Percentiles rank a stretch among this genome's conserved stretches.
These are phyloP conservation scores for Suhomyces emberorum DNA, from an alignment of 805 yeast species.

Conservation along the genomic window DNA sequence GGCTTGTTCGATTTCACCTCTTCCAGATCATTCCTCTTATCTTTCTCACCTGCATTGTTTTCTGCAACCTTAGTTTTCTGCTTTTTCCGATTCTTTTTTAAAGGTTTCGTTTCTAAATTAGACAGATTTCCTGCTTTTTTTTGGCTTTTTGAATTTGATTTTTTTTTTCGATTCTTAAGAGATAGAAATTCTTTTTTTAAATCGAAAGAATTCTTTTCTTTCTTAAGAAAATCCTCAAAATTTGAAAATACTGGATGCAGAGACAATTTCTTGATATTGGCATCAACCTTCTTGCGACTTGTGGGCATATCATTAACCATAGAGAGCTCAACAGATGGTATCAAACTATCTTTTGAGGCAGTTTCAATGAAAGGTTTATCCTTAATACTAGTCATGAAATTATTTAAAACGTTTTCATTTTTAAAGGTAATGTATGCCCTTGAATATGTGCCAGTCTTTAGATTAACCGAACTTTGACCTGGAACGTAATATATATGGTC, in stretches of 20 bases:
- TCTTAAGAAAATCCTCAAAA: conserved; percentile 16
- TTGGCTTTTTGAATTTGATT: too few relatives aligned
- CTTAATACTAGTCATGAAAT: conserved; percentile 10
- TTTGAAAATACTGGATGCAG: conserved; percentile 14
- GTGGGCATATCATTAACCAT: conserved; percentile 30
- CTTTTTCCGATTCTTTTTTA: too few relatives aligned
- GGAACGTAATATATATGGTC: conserved; percentile 17
- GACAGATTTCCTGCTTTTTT: too few relatives aligned
- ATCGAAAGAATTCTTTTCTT: conserved; percentile 10
- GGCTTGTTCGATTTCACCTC: conserved; percentile 2
- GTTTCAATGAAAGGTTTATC: conserved; percentile 24
- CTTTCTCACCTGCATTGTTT: conserved; percentile 3
- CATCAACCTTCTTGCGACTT: too few relatives aligned
- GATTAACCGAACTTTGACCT: conserved; percentile 19
- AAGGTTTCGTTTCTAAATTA: too few relatives aligned
- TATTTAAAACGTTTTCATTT: conserved; percentile 6
- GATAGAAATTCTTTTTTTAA: not conserved
- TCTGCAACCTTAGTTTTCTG: conserved; percentile 4
- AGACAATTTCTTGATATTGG: too few relatives aligned
- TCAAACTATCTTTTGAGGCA: conserved; percentile 22
- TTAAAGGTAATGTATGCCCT: conserved; percentile 16
- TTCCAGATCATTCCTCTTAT: conserved; percentile 12
- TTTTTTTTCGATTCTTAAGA: too few relatives aligned
- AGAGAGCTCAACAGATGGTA: conserved; percentile 35
- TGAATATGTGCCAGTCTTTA: too few relatives aligned